These are phyloP conservation scores for Ogataea methylovora DNA, from an alignment of 805 yeast genomes.

Conservation along the genomic window DNA sequence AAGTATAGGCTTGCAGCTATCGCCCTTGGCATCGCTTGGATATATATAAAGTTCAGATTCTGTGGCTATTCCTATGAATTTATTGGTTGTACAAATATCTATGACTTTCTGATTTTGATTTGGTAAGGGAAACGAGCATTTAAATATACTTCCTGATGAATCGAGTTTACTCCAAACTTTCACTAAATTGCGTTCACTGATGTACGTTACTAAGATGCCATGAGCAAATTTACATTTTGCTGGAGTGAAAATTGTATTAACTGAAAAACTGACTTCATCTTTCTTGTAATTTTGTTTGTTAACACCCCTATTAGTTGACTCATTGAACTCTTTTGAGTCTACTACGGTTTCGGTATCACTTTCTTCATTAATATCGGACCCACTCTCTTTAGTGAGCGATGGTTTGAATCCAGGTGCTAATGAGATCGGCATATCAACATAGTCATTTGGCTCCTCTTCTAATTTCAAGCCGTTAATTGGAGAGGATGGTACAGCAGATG, in stretches of 20 bases:
- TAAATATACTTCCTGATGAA: constrained; percentile 2
- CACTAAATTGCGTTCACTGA: constrained; percentile 11
- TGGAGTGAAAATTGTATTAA: constrained; percentile 12
- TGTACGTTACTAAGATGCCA: constrained; percentile 9
- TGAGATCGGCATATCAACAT: constrained; percentile 17
- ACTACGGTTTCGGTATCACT: constrained; percentile 16
- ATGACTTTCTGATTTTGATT: constrained; percentile 4
- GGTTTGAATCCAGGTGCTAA: constrained; percentile 14
- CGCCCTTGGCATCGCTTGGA: neutral
- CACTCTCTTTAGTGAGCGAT: constrained; percentile 2
- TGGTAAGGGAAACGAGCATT: neutral
- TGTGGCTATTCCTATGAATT: constrained; percentile 9
- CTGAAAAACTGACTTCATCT: constrained; percentile 3
- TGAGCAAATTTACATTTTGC: constrained; percentile 7
- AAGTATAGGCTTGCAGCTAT: too few relatives aligned
- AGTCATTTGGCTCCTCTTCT: too few relatives aligned
- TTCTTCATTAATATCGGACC: constrained; percentile 4
- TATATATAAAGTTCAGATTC: constrained; percentile 9
- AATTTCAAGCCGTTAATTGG: too few relatives aligned
- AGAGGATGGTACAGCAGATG: neutral
- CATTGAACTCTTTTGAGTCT: constrained; percentile 8
- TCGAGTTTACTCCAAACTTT: constrained; percentile 14
- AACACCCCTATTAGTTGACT: neutral
- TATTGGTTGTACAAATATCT: constrained; percentile 10
- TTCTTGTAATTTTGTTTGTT: constrained; percentile 7